Percentiles rank a stretch among this genome's conserved stretches.
These are phyloP conservation scores for Carex kokanica DNA, from an alignment of 176 grass and related monocot genomes.

Conservation along the genomic window DNA sequence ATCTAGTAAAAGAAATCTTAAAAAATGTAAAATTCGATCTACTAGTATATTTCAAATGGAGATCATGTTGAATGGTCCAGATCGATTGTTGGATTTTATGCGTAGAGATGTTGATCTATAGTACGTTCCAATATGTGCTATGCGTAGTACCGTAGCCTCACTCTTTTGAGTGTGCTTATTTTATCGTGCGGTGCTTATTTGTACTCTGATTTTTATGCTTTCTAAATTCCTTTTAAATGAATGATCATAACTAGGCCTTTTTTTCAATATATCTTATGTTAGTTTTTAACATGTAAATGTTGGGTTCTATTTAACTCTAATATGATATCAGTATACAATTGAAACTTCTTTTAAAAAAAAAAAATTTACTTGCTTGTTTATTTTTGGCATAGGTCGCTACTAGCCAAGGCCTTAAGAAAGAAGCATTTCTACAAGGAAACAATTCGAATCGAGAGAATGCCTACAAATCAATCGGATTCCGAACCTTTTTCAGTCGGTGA, in stretches of 20 bases:
- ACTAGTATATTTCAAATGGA: no score
- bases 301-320: not conserved
- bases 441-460: conserved; percentile 61
- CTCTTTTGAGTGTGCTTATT: not conserved
- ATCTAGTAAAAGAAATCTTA: no score
- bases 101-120: no score
- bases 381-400: conserved; percentile 39
- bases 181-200: not conserved
- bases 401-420: conserved; percentile 63
- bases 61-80: no score
- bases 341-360: not conserved
- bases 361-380: not conserved
- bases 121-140: no score
- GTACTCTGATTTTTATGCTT: not conserved
- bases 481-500: conserved; percentile 40
- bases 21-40: no score
- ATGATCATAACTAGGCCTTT: not conserved
- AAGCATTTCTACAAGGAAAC: conserved; percentile 92
- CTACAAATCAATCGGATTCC: conserved; percentile 40
- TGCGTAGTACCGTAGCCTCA: no score
- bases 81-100: no score
- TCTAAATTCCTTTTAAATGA: not conserved
- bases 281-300: not conserved
- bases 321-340: not conserved
- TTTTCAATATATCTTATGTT: not conserved